Percentiles rank a stretch among this genome's conserved stretches.
phyloP scores from a whole-genome alignment of 768 basidiomycete species.

The Phlebiopsis flavidoalba region DNA sequence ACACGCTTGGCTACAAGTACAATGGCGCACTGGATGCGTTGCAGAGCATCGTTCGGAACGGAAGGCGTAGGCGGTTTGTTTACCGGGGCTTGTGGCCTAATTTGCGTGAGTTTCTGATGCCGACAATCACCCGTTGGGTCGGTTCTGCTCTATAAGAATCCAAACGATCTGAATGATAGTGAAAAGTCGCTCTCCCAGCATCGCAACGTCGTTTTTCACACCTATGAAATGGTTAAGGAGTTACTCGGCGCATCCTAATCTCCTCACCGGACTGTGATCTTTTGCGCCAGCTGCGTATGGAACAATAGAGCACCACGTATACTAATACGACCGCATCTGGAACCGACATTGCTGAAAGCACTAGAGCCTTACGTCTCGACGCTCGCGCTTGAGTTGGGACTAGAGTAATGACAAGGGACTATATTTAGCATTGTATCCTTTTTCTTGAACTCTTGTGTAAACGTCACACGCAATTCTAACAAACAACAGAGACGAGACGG shows the following conservation, averaged over 20 bases:
- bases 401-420: background rate
- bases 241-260: slow-evolving; percentile 34
- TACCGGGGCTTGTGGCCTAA: slow-evolving; percentile 91
- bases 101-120: slow-evolving; percentile 50
- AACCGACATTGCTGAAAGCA: background rate
- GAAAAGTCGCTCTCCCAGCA: slow-evolving; percentile 87
- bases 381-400: background rate
- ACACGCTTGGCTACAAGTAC: slow-evolving; percentile 58
- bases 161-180: slow-evolving; percentile 39
- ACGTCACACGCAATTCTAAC: background rate
- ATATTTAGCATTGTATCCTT: background rate
- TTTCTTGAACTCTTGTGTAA: background rate
- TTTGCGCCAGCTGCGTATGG: background rate
- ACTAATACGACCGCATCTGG: background rate
- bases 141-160: no score
- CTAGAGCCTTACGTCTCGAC: background rate
- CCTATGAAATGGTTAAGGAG: slow-evolving; percentile 66
- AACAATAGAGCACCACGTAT: background rate
- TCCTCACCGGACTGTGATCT: background rate
- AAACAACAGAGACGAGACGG: no score
- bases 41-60: slow-evolving; percentile 46
- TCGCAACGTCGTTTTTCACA: slow-evolving; percentile 83
- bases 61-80: slow-evolving; percentile 39
- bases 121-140: no score
- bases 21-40: slow-evolving; percentile 79